Evolutionary conservation across 805 yeast genomes (phyloP), one percentile per base, ranked within the genome.

Genomic region (Starmera amethionina): DNA sequence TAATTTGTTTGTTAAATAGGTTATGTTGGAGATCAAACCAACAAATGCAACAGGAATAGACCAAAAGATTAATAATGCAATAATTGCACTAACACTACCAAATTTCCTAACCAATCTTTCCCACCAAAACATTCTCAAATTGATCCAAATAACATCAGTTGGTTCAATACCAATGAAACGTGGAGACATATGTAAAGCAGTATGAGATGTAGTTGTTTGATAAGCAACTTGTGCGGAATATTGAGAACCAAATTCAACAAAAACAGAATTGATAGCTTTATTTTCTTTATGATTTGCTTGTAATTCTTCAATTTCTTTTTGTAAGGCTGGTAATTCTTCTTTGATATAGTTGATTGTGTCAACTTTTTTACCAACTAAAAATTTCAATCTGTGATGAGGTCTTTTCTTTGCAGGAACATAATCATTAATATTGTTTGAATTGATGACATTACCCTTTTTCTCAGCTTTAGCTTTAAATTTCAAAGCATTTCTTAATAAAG

Each of bases 51-150:
- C 87, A 12, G 90, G 90, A 47, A 82, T 61, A 42, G 89, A 72
- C 94, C 94, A 83, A 49, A 79, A 63, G 28, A 77, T 54, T 39
- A 81, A 67, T 35, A 80, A 51, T 1, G 78, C 83, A 18, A 62
- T 50, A 40, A 82, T 72, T 2, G 75, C 77, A 13, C 74, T 65
- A 30, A 63, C 41, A 0, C 89, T 77, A 40, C 68, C 67, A 25
- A 69, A 57, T 30, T 63, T 57, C 63, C 90, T 70, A 11, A 66
- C 63, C 15, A 80, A 56, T 51, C 79, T 63, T 59, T 83, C 94
- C 82, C 86, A 81, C 89, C 93, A 83, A 50, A 76, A 76, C 60
- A 83, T 58, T 55, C 93, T 70, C 75, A 82, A 65, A 57, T 83
- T 83, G 39, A 73, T 58, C 93, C 93, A 83, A 44, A 70, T 62